Conservation (phyloP, 345 rosid genomes). For the Viola odorata region DNA sequence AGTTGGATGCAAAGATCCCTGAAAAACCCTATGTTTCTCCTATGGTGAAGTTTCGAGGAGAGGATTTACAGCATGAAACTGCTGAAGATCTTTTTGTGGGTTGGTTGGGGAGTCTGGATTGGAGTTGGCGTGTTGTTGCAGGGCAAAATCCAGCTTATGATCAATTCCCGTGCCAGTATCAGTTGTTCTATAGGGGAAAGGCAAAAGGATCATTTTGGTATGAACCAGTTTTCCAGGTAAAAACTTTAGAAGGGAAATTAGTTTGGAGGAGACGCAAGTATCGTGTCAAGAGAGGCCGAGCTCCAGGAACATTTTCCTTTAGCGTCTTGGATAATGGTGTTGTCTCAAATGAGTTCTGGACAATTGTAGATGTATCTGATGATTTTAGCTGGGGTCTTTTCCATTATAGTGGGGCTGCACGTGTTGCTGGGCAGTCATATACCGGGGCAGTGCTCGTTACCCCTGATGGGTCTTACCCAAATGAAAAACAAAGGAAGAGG, state of each 20-base stretch:
- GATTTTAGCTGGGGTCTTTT: constrained; percentile 91
- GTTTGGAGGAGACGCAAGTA: constrained; percentile 92
- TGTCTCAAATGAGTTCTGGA: constrained; percentile 92
- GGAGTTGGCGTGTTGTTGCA: constrained; percentile 95
- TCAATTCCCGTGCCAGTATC: constrained; percentile 93
- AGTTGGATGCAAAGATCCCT: constrained; percentile 71
- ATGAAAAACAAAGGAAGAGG: constrained; percentile 36
- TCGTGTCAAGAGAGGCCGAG: constrained; percentile 65
- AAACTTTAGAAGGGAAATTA: constrained; percentile 57
- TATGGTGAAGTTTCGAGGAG: constrained; percentile 55
- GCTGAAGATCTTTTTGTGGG: constrained; percentile 93
- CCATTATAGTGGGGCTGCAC: constrained; percentile 86
- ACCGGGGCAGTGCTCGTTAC: constrained; percentile 89
- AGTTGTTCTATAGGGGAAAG: constrained; percentile 83
- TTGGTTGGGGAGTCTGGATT: constrained; percentile 68
- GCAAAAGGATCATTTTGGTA: constrained; percentile 92
- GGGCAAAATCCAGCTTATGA: constrained; percentile 98
- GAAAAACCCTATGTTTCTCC: constrained; percentile 83
- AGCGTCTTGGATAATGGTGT: constrained; percentile 92
- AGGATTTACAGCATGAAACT: constrained; percentile 49
- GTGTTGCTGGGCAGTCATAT: constrained; percentile 87
- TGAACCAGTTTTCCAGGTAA: constrained; percentile 87
- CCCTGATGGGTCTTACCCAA: constrained; percentile 67
- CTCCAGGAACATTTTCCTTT: constrained; percentile 64
- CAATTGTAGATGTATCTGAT: constrained; percentile 71